These are phyloP conservation scores for Xylaria sp. DNA, from an alignment of 2,329 filamentous ascomycete genomes.

Conservation along the genomic window DNA sequence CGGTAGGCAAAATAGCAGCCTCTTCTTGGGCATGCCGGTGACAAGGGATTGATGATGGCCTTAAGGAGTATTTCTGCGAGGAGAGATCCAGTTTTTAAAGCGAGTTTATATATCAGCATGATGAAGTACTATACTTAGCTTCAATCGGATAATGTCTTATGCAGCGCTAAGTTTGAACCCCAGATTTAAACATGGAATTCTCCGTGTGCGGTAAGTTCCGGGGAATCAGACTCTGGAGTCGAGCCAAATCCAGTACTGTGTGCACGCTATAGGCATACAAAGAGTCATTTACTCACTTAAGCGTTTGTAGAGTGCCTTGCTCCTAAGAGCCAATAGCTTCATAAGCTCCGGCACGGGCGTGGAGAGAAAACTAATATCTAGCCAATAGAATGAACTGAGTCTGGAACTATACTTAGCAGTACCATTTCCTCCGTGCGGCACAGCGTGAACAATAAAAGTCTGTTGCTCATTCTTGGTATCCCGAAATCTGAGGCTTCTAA, in stretches of 20 bases:
- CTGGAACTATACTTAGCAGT: not conserved
- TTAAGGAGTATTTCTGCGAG: not conserved
- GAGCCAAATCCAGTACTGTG: not conserved
- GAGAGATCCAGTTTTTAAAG: not conserved
- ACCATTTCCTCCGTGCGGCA: slow-evolving; percentile 3
- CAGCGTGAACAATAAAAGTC: not conserved
- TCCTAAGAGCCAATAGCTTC: not conserved
- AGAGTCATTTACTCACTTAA: not conserved
- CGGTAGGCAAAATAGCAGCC: not conserved
- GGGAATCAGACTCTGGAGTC: not conserved
- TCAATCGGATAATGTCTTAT: not conserved
- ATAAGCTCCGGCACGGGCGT: not conserved
- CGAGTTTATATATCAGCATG: not conserved
- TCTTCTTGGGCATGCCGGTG: not conserved
- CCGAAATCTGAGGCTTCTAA: not conserved
- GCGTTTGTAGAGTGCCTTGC: not conserved
- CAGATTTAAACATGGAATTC: not conserved
- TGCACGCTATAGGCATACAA: not conserved
- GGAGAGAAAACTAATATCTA: too few relatives aligned
- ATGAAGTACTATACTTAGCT: not conserved
- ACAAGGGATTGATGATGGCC: not conserved
- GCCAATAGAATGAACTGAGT: not conserved
- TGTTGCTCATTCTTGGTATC: not conserved
- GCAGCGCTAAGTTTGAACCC: not conserved
- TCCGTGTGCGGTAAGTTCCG: not conserved